A percentile compares a stretch with the other conserved stretches of the same genome.
Conservation (phyloP, 2,329 filamentous ascomycete species). For the Fonsecaea pedrosoi region DNA sequence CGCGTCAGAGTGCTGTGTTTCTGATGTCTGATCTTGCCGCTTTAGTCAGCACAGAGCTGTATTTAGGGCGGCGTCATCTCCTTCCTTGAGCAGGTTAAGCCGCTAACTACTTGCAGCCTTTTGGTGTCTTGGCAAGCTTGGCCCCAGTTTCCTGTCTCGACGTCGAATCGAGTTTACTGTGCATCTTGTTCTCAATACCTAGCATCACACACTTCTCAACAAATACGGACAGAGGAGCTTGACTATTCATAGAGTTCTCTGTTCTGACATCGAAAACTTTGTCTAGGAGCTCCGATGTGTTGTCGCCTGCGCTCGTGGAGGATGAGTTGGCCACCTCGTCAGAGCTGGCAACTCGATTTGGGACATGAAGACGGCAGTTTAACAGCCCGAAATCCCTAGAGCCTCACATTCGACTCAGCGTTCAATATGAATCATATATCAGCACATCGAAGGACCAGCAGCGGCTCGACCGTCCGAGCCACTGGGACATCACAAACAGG, state of each 20-base stretch:
- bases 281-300: slow-evolving; percentile 2
- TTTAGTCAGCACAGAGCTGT: background rate
- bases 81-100: background rate
- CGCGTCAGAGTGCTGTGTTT: no score
- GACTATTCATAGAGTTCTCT: background rate
- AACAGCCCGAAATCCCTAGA: background rate
- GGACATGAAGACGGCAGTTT: background rate
- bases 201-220: background rate
- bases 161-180: background rate
- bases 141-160: background rate
- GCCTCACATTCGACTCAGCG: background rate
- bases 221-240: background rate
- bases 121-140: background rate
- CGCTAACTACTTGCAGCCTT: background rate
- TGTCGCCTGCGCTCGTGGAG: background rate
- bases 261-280: background rate
- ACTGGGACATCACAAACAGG: slow-evolving; percentile 12
- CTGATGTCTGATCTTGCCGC: background rate
- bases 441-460: slow-evolving; percentile 32
- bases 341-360: slow-evolving; percentile 1
- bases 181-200: background rate
- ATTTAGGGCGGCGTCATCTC: background rate
- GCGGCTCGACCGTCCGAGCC: slow-evolving; percentile 35
- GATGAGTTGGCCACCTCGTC: slow-evolving; percentile 4
- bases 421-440: slow-evolving; percentile 8